Evolutionary conservation across 306 rosid species (phyloP), one percentile per base, ranked within the genome.

Genomic region (Mimosa bimucronata): DNA sequence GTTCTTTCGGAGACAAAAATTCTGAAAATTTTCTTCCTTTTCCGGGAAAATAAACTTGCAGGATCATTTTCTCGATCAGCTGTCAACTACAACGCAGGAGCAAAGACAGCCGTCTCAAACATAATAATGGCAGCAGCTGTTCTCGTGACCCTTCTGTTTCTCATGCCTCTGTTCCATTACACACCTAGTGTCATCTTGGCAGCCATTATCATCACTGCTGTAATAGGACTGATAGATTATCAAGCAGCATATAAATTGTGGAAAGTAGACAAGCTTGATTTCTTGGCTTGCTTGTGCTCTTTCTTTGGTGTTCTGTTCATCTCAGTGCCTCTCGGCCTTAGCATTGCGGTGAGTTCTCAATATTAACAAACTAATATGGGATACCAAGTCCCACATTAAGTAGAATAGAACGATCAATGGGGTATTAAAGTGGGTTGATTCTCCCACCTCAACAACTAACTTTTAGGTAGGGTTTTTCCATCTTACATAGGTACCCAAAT

Each of bases 61-160:
- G 99, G 99, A 78, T 96, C 99, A 0, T 96, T 96, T 85, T 93
- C 98, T n/a, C 88, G 98, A 72, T 96, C 99, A 0, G 99, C 99
- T 7, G 97, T 96, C 37, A 96, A 92, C 89, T 96, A 81, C 71
- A 96, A 96, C 31, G 97, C 97, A 0, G 99, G 99, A 75, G 98
- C 99, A 38, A 85, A 90, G 81, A 93, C 98, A 48, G 85, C 91
- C 11, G 91, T 93, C 13, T 96, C 99, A 19, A 96, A 96, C 67
- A 88, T 96, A 66, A 83, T 96, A 69, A 86, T 96, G 96, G 94
- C 99, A 19, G 67, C 97, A 75, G 92, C 99, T 9, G 97, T 96
- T 84, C 99, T 96, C 66, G 90, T 96, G 78, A 96, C 99, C 9
- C 89, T 96, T 82, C 76, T 96, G 84, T 93, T 96, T 80, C 92